These are phyloP conservation scores for Knoxdaviesia proteae DNA, from an alignment of 2,329 filamentous ascomycete species.

Conservation along the genomic window DNA sequence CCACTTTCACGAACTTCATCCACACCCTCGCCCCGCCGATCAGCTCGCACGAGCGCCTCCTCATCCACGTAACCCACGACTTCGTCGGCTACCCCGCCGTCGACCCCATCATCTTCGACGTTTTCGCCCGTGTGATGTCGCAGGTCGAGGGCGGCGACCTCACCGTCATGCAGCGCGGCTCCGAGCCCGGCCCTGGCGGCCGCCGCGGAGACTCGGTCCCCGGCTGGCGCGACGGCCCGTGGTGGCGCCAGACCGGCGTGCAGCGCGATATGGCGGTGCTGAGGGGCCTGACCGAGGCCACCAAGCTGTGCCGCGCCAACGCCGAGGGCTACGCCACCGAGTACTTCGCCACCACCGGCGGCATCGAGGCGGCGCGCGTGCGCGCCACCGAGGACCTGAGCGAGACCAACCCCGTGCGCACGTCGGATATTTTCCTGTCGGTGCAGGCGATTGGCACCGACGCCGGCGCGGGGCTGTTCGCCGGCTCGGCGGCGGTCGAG, in stretches of 20 bases:
- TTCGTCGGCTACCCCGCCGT: constrained; percentile 84
- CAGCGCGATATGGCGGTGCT: constrained; percentile 63
- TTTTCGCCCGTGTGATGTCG: constrained; percentile 93
- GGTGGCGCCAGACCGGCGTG: constrained; percentile 62
- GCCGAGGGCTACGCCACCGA: constrained; percentile 76
- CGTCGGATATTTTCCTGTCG: constrained; percentile 86
- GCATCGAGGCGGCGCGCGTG: constrained; percentile 59
- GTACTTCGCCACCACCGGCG: constrained; percentile 60
- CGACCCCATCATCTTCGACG: constrained; percentile 75
- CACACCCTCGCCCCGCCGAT: constrained; percentile 93
- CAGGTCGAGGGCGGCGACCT: constrained; percentile 95
- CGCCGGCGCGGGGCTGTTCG: constrained; percentile 46
- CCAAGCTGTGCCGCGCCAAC: constrained; percentile 73
- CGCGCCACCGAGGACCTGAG: constrained; percentile 60
- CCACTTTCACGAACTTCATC: constrained; percentile 85
- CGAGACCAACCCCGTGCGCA: constrained; percentile 75
- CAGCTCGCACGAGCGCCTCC: constrained; percentile 84
- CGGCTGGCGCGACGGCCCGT: constrained; percentile 85
- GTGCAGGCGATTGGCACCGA: constrained; percentile 66
- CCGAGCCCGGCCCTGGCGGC: constrained; percentile 55
- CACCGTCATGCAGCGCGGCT: constrained; percentile 80
- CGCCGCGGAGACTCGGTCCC: constrained; percentile 35
- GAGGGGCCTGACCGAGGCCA: constrained; percentile 64
- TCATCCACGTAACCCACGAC: constrained; percentile 95
- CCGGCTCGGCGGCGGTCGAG: constrained; percentile 28